Conservation (phyloP, 2,329 filamentous ascomycete species). For the Fusarium keratoplasticum region DNA sequence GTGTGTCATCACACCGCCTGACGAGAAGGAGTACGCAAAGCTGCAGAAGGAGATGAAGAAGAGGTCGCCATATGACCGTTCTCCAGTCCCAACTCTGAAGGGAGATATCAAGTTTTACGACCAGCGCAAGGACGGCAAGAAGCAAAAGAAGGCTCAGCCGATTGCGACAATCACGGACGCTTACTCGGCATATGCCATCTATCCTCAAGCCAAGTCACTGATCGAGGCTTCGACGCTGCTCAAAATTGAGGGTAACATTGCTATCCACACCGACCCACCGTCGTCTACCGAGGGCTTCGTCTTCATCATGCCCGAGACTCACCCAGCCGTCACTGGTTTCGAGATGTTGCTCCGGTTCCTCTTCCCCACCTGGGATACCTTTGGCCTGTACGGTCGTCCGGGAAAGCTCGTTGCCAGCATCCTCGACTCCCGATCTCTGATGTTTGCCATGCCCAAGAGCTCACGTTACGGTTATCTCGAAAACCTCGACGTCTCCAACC, state of each 20-base stretch:
- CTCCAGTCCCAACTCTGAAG: conserved; percentile 74
- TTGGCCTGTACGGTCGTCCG: conserved; percentile 90
- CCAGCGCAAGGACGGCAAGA: conserved; percentile 77
- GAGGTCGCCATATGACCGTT: conserved; percentile 84
- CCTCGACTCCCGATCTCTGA: conserved; percentile 87
- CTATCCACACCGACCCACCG: conserved; percentile 83
- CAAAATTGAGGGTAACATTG: conserved; percentile 92
- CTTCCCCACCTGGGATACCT: conserved; percentile 94
- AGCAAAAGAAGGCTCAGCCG: conserved; percentile 89
- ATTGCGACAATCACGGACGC: conserved; percentile 93
- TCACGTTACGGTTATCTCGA: conserved; percentile 92
- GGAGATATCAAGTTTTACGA: conserved; percentile 97
- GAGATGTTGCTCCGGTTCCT: conserved; percentile 95
- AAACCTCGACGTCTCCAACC: conserved; percentile 81
- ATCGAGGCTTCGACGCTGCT: conserved; percentile 95
- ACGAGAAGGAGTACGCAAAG: conserved; percentile 91
- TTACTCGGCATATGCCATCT: conserved; percentile 94
- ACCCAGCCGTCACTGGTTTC: conserved; percentile 91
- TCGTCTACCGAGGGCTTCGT: conserved; percentile 91
- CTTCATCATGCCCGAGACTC: conserved; percentile 96
- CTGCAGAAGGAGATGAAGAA: conserved; percentile 85
- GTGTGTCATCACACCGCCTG: conserved; percentile 92
- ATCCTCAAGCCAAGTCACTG: conserved; percentile 91
- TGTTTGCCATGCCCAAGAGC: conserved; percentile 97
- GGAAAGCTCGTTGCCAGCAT: conserved; percentile 88